Evolutionary conservation across 495 filamentous ascomycete species (phyloP).

Genomic region (Penicillium alfredii): DNA sequence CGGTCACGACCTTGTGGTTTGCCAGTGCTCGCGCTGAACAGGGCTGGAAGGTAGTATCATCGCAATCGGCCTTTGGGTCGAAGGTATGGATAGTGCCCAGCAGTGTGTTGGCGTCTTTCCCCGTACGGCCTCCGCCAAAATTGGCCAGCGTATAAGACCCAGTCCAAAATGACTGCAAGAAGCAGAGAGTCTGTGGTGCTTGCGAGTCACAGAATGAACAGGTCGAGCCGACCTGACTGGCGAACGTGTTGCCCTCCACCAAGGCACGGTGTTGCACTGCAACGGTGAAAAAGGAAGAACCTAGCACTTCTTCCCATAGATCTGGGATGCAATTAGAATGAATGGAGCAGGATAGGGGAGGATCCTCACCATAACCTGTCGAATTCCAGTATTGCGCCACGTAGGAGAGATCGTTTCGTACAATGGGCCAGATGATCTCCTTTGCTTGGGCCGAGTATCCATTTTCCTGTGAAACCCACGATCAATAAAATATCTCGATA

Average conservation of each 20-base stretch:
- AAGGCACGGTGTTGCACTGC: conserved; percentile 46
- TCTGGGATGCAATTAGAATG: conserved; percentile 29
- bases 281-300: conserved; percentile 55
- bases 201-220: conserved; percentile 49
- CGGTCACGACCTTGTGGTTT: conserved; percentile 58
- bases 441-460: conserved; percentile 22
- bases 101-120: conserved; percentile 58
- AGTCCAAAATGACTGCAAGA: conserved; percentile 61
- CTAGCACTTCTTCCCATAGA: conserved; percentile 65
- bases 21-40: conserved; percentile 56
- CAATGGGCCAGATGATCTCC: conserved; percentile 53
- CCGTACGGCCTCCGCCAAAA: conserved; percentile 44
- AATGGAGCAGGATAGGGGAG: background rate
- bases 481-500: conserved; percentile 6
- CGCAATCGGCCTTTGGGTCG: conserved; percentile 48
- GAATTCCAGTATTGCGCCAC: conserved; percentile 67
- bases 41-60: conserved; percentile 52
- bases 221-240: conserved; percentile 33
- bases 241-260: conserved; percentile 54
- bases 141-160: conserved; percentile 54
- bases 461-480: conserved; percentile 14
- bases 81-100: conserved; percentile 60
- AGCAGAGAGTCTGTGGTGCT: conserved; percentile 55
- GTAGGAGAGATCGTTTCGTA: conserved; percentile 63
- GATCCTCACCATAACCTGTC: conserved; percentile 46